Base-by-base conservation (phyloP, 1,284 basidiomycete genomes). In the Irpex sp. region DNA sequence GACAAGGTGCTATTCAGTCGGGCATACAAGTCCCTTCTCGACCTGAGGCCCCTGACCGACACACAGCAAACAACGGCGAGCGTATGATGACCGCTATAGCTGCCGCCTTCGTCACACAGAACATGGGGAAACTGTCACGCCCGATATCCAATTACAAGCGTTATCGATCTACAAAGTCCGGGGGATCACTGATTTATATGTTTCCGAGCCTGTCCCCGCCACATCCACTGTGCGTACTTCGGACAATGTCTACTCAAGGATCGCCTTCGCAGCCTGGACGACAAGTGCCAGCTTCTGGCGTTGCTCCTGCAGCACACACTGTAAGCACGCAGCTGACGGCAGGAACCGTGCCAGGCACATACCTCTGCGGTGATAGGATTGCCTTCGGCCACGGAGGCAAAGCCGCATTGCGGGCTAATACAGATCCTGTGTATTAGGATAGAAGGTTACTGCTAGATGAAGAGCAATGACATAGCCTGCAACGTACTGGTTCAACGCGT, bases 331-430 rank as follows among this genome's bases (percentile, higher is more conserved):
- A 19, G 15, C 33, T 1, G 37, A 43, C 19, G 58, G 15, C 31
- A 11, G 15, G 9, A 37, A 13, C 58, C 46, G 19, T 43, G 21
- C 7, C 55, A 33, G 35, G 51, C 37, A 72, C 71, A 11, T 50
- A 87, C 84, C 74, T 85, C 79, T 69, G 83, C 81, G 6, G 81
- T 83, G 57, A 89, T 74, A 4, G 81, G 81, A 68, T 89, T 89
- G 0, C 88, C 88, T 65, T 89, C 83, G 69, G 83, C 85, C 21
- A 86, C 84, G 1, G 83, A 86, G 11, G 87, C 86, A 70, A 92
- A 92, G 4, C 90, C 90, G 66, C 90, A 92, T 71, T 92, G 90
- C 1, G 89, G 83, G 58, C 86, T 87, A 67, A 92, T 83, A 59
- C 81, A 83, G 17, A 92, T 76, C 68, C 86, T 88, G 66, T 49